Evolutionary conservation across 2,329 filamentous ascomycete species (phyloP).

Genomic region (Pestalotiopsis sp.): DNA sequence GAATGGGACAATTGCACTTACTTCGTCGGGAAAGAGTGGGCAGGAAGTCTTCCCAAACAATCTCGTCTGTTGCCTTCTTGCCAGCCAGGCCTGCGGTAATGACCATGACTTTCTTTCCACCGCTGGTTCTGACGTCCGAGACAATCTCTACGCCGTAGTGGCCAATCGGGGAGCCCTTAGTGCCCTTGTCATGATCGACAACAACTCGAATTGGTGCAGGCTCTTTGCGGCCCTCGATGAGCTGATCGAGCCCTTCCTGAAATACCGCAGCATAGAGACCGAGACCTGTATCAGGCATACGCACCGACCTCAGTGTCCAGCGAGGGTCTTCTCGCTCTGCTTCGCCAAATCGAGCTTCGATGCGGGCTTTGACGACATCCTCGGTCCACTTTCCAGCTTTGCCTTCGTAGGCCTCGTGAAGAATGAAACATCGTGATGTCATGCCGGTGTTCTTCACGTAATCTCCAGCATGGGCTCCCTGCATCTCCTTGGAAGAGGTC

Average conservation of each 20-base stretch:
- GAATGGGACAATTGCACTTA: conserved; percentile 42
- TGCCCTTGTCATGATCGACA: conserved; percentile 70
- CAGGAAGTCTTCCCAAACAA: conserved; percentile 73
- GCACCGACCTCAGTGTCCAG: conserved; percentile 78
- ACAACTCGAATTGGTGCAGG: conserved; percentile 72
- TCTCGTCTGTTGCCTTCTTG: conserved; percentile 72
- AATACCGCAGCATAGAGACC: conserved; percentile 70
- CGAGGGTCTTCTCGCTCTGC: conserved; percentile 77
- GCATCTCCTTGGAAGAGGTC: conserved; percentile 64
- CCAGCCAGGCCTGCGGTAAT: conserved; percentile 67
- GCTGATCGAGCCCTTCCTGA: conserved; percentile 66
- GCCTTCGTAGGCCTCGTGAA: conserved; percentile 77
- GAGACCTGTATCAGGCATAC: conserved; percentile 62
- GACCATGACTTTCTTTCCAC: conserved; percentile 52
- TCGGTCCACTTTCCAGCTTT: conserved; percentile 78
- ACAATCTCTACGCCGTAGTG: conserved; percentile 74
- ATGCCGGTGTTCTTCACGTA: conserved; percentile 51
- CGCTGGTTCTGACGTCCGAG: conserved; percentile 61
- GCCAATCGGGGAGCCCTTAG: conserved; percentile 66
- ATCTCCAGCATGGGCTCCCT: conserved; percentile 52
- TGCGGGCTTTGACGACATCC: conserved; percentile 82
- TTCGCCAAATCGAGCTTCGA: conserved; percentile 85
- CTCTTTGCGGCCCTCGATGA: conserved; percentile 66
- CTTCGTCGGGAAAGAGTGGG: conserved; percentile 74
- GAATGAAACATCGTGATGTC: conserved; percentile 69